Percentiles rank a stretch among this genome's conserved stretches.
phyloP scores from a whole-genome alignment of 208 protist species.

The Leishmania tropica region DNA sequence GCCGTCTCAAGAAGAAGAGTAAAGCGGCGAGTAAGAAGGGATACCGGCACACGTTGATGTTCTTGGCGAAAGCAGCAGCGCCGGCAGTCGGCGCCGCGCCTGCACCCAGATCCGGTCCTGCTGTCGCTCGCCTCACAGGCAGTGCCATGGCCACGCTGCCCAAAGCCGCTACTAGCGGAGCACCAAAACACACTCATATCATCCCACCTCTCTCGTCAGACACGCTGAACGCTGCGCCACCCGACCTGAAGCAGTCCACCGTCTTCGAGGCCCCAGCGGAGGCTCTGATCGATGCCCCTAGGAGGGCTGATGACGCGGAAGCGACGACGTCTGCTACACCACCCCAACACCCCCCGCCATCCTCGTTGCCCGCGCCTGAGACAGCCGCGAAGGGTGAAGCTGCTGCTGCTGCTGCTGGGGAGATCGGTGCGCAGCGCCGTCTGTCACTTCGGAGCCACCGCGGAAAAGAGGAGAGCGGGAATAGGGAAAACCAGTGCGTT shows the following conservation, averaged over 20 bases:
- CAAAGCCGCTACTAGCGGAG: not conserved
- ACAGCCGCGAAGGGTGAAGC: not conserved
- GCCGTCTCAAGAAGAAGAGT: constrained; percentile 3
- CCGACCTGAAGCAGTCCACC: too few relatives aligned
- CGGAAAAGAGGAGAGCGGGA: too few relatives aligned
- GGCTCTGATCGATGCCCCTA: not conserved
- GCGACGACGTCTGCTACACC: not conserved
- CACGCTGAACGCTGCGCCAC: not conserved
- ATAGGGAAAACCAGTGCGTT: not conserved
- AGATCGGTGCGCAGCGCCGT: not conserved
- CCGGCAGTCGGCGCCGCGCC: not conserved
- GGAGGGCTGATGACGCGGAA: not conserved
- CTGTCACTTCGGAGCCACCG: not conserved
- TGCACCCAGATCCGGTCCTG: not conserved
- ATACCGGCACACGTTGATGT: constrained; percentile 27
- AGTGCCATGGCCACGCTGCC: not conserved
- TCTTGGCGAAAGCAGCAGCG: not conserved
- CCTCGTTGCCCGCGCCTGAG: not conserved
- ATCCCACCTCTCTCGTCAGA: not conserved
- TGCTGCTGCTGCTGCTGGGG: not conserved
- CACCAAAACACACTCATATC: not conserved
- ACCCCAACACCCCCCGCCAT: not conserved
- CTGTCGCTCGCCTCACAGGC: not conserved
- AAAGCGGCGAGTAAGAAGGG: constrained; percentile 11
- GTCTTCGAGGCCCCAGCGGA: too few relatives aligned